Conservation (phyloP, 257 asterid species). For the Hygrophila difformis region DNA sequence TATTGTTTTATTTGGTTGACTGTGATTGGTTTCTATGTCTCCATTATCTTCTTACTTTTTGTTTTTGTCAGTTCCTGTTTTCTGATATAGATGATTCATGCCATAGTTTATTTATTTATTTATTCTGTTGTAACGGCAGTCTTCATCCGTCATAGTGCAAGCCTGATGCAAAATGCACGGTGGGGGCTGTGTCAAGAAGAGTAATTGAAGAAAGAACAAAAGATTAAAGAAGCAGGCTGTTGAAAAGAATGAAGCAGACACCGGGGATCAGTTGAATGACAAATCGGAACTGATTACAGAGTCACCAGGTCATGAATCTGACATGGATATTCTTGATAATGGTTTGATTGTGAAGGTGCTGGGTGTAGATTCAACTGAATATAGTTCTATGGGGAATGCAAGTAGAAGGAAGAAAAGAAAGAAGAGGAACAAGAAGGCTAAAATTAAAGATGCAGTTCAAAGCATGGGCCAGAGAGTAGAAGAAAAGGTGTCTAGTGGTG, state of each 20-base stretch:
- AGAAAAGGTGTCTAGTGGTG: background rate
- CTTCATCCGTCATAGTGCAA: background rate
- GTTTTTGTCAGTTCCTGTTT: too few relatives aligned
- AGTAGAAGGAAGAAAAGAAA: constrained; percentile 12
- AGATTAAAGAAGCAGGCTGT: constrained; percentile 14
- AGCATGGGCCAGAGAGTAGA: background rate
- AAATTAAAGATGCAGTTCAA: constrained; percentile 8
- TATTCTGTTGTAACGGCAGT: too few relatives aligned
- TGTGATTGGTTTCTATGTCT: too few relatives aligned
- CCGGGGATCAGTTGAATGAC: too few relatives aligned
- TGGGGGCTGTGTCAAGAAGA: background rate
- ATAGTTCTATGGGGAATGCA: constrained; percentile 16
- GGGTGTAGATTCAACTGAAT: constrained; percentile 15
- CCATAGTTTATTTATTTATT: background rate
- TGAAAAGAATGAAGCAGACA: constrained; percentile 3
- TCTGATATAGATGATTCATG: background rate
- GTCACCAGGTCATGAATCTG: too few relatives aligned
- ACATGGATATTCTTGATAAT: too few relatives aligned
- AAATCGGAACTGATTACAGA: too few relatives aligned
- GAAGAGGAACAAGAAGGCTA: constrained; percentile 11
- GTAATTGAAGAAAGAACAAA: constrained; percentile 11
- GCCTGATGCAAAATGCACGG: constrained; percentile 10
- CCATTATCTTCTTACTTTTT: too few relatives aligned
- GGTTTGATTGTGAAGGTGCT: constrained; percentile 14
- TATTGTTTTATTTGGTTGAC: too few relatives aligned